A percentile compares a stretch with the other conserved stretches of the same genome.
These are phyloP conservation scores for Dillenia suffruticosa DNA, from an alignment of 164 flowering plant species.

Conservation along the genomic window DNA sequence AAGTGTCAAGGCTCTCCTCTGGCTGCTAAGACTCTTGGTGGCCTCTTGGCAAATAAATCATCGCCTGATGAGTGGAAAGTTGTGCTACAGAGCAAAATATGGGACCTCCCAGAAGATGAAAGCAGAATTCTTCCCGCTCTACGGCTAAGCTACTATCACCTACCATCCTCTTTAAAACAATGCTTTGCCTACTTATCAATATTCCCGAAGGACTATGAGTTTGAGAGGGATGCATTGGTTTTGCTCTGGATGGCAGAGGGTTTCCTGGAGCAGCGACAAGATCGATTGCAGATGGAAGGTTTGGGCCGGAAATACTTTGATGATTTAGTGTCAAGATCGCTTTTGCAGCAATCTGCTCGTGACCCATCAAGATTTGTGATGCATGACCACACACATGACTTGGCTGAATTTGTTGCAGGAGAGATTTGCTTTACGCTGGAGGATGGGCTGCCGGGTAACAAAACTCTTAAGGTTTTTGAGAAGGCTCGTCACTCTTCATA, in stretches of 20 bases:
- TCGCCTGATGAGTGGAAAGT: no score
- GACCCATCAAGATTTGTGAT: background rate
- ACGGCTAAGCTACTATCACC: background rate
- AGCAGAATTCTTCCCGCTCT: no score
- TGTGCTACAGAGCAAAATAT: no score
- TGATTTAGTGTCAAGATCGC: background rate
- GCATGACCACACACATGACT: background rate
- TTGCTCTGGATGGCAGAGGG: constrained; percentile 1
- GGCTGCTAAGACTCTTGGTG: no score
- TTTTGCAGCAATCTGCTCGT: background rate
- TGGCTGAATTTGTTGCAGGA: background rate
- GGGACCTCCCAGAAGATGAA: no score
- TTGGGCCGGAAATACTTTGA: background rate
- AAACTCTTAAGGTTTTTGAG: background rate
- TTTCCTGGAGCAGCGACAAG: background rate
- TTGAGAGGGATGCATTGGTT: constrained; percentile 1
- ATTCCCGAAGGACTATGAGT: background rate
- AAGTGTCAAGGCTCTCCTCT: no score
- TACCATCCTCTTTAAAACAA: background rate
- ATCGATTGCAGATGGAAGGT: background rate
- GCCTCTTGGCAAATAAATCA: no score
- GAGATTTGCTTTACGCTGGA: background rate
- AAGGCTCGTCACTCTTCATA: background rate
- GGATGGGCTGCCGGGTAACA: background rate
- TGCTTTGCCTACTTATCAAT: background rate